Base-by-base conservation (phyloP, 2,329 filamentous ascomycete species). In the Rhytidhysteron rufulum region DNA sequence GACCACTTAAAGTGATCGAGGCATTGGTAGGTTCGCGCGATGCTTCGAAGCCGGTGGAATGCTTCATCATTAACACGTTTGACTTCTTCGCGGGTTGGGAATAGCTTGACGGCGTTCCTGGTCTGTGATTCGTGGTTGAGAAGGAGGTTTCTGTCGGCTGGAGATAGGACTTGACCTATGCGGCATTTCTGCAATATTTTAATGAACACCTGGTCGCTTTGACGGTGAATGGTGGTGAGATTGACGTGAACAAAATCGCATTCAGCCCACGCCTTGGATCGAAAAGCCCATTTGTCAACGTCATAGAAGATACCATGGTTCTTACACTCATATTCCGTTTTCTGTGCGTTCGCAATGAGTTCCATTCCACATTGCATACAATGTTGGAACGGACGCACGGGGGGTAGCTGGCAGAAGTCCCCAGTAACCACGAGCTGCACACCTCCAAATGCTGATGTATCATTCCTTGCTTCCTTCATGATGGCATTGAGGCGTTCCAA, bases 391-490 rank as follows among this genome's bases (percentile, higher is more conserved):
- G 77, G 77, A 32, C 71, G 74, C 2, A 83, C 78, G 0, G 79
- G 79, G 0, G 80, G 74, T 0, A 83, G 56, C 48, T 82, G 77
- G 45, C 72, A 80, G 41, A 82, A 82, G 47, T 83, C 80, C 1
- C 79, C 79, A 1, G 74, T 77, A 4, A 79, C 71, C 8, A 82
- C 58, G 10, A 81, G 36, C 49, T 82, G 78, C 3, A 75, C 67
- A 2, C 77, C 77, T 1, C 70, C 70, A 39, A 72, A 73, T 1
- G 66, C 51, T 4, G 33, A 32, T 6, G 46, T 32, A 5, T 41
- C 48, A 5, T 40, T 39, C 31, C 62, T 50, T 2, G 61, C 62
- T 18, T 47, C 56, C 43, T 76, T 75, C 63, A 72, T 70, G 3
- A 78, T 51, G 3, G 50, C 55, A 41, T 77, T 74, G 10, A 79